Evolutionary conservation across 2,329 filamentous ascomycete species (phyloP).

Genomic region (Fusarium sp.): DNA sequence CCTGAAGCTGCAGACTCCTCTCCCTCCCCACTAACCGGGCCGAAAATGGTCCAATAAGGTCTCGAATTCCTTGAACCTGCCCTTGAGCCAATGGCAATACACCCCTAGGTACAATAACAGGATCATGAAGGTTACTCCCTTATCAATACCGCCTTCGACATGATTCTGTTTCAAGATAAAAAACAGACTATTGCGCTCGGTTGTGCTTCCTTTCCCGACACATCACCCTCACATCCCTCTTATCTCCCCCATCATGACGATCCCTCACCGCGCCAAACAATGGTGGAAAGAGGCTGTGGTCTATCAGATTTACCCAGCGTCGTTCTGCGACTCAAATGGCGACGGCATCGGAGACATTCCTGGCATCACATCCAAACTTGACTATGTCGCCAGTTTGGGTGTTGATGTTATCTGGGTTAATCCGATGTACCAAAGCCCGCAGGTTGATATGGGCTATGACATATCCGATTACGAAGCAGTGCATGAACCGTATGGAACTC

Average conservation of each 20-base stretch:
- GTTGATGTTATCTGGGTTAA: constrained; percentile 47
- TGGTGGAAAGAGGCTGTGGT: constrained; percentile 72
- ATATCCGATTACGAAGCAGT: constrained; percentile 47
- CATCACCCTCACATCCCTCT: no score
- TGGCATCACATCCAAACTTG: constrained; percentile 68
- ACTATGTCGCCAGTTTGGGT: constrained; percentile 57
- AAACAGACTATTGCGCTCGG: no score
- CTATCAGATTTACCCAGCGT: constrained; percentile 72
- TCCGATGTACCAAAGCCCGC: constrained; percentile 48
- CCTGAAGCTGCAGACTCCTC: no score
- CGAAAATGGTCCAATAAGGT: no score
- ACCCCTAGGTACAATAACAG: no score
- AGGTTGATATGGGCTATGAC: constrained; percentile 47
- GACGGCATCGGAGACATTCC: constrained; percentile 69
- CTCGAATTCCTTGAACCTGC: no score
- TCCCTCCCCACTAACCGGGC: no score
- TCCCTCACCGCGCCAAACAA: constrained; percentile 38
- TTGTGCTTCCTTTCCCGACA: no score
- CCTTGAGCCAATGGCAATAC: no score
- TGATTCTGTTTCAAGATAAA: no score
- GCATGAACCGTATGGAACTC: constrained; percentile 45
- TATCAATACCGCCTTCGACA: no score
- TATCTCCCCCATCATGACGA: constrained; percentile 34
- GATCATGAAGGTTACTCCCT: no score
- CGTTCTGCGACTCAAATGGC: constrained; percentile 69